Evolutionary conservation across 352 stramenopile species (phyloP).

Genomic region (Aphanomyces cochlioides): DNA sequence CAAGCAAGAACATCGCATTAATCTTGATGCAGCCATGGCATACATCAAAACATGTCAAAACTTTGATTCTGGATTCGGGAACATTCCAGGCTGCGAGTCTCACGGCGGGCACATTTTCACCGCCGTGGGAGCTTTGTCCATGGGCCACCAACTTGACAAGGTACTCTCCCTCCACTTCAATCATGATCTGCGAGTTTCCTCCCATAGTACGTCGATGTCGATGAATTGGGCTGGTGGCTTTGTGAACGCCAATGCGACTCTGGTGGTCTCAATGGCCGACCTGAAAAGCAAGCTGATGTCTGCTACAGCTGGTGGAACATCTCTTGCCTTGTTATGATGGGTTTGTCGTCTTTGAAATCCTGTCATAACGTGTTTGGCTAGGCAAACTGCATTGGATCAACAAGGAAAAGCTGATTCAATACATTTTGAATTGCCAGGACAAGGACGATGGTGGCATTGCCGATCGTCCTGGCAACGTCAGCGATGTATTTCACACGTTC

Average conservation of each 20-base stretch:
- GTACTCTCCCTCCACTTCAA: background rate
- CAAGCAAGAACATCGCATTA: constrained; percentile 74
- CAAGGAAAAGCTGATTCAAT: constrained; percentile 89
- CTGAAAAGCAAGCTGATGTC: constrained; percentile 99
- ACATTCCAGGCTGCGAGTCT: constrained; percentile 93
- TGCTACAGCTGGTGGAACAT: constrained; percentile 99
- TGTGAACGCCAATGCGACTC: constrained; percentile 97
- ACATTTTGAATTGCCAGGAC: constrained; percentile 96
- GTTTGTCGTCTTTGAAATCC: constrained; percentile 25
- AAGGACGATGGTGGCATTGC: constrained; percentile 96
- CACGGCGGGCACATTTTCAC: constrained; percentile 98
- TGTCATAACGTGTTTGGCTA: constrained; percentile 6
- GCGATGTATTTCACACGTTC: constrained; percentile 99
- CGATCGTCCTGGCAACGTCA: constrained; percentile 94
- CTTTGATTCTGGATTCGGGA: constrained; percentile 93
- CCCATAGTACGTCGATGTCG: constrained; percentile 71
- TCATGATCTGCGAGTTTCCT: background rate
- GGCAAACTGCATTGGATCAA: constrained; percentile 94
- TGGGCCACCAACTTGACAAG: constrained; percentile 42
- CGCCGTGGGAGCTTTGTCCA: constrained; percentile 94
- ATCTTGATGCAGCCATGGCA: constrained; percentile 84
- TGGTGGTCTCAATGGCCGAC: constrained; percentile 92
- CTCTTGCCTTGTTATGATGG: constrained; percentile 93
- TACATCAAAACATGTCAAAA: constrained; percentile 97
- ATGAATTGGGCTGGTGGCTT: constrained; percentile 96